Evolutionary conservation across 2,329 filamentous ascomycete species (phyloP).

Genomic region (Coleophoma cylindrospora): DNA sequence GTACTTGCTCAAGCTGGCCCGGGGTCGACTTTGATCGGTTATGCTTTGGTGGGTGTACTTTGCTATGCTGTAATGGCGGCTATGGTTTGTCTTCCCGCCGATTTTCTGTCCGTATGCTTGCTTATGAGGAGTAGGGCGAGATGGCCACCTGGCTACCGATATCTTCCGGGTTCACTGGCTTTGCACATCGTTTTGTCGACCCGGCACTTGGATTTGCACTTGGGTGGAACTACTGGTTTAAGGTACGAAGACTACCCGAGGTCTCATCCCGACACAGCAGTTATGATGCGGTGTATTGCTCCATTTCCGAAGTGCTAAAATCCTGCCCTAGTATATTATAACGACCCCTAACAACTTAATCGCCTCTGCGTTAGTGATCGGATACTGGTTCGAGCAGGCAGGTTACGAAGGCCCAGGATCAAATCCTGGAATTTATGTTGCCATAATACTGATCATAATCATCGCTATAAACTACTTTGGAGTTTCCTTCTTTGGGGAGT

Average conservation of each 20-base stretch:
- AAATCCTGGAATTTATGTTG: slow-evolving; percentile 77
- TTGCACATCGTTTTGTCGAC: slow-evolving; percentile 74
- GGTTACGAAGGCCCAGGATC: slow-evolving; percentile 31
- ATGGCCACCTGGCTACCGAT: slow-evolving; percentile 82
- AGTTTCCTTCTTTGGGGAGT: slow-evolving; percentile 29
- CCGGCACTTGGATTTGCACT: slow-evolving; percentile 76
- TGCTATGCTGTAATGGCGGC: slow-evolving; percentile 80
- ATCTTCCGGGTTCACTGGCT: slow-evolving; percentile 74
- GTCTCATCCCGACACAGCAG: slow-evolving; percentile 4
- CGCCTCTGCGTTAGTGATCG: slow-evolving; percentile 72
- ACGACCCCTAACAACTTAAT: slow-evolving; percentile 82
- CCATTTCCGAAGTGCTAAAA: neutral
- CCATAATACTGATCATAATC: slow-evolving; percentile 61
- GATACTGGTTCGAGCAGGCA: slow-evolving; percentile 64
- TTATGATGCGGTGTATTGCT: neutral
- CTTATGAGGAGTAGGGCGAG: slow-evolving; percentile 37
- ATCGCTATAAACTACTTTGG: slow-evolving; percentile 62
- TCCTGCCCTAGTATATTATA: slow-evolving; percentile 67
- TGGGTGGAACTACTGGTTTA: slow-evolving; percentile 24
- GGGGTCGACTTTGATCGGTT: slow-evolving; percentile 66
- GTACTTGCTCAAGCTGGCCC: slow-evolving; percentile 45
- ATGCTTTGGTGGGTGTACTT: slow-evolving; percentile 62
- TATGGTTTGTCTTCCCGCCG: slow-evolving; percentile 32
- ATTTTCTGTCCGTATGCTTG: neutral
- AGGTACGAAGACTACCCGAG: slow-evolving; percentile 13